Evolutionary conservation across 352 stramenopile species (phyloP).

Genomic region (Nothophytophthora sp.): DNA sequence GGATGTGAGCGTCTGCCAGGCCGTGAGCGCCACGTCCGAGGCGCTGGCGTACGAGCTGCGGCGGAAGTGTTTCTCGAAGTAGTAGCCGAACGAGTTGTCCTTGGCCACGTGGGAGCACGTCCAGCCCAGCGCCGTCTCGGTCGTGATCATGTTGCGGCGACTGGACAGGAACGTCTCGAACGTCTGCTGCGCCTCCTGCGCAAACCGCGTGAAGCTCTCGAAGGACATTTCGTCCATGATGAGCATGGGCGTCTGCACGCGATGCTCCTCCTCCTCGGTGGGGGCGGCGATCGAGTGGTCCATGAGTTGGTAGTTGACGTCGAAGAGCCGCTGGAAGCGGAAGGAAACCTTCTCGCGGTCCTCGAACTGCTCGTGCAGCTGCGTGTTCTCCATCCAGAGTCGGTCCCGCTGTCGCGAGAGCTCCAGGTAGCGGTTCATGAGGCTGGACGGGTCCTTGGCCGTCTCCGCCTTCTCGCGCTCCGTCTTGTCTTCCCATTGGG

Average conservation of each 20-base stretch:
- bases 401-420: conserved; percentile 43
- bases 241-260: conserved; percentile 46
- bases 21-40: conserved; percentile 28
- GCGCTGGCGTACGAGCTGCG: conserved; percentile 18
- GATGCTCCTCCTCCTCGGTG: conserved; percentile 26
- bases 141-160: conserved; percentile 48
- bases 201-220: conserved; percentile 46
- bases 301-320: conserved; percentile 65
- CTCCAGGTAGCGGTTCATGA: conserved; percentile 53
- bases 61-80: conserved; percentile 53
- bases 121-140: conserved; percentile 49
- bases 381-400: conserved; percentile 54
- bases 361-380: conserved; percentile 53
- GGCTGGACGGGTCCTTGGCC: conserved; percentile 30
- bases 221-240: conserved; percentile 65
- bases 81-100: conserved; percentile 51
- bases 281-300: conserved; percentile 46
- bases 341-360: conserved; percentile 57
- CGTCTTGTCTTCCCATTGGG: conserved; percentile 45
- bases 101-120: conserved; percentile 51
- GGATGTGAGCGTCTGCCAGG: conserved; percentile 50
- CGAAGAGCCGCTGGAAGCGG: conserved; percentile 53
- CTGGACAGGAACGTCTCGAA: conserved; percentile 44
- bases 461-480: conserved; percentile 30
- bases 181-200: conserved; percentile 39